Evolutionary conservation across 345 rosid species (phyloP).

Genomic region (Linum usitatissimum): DNA sequence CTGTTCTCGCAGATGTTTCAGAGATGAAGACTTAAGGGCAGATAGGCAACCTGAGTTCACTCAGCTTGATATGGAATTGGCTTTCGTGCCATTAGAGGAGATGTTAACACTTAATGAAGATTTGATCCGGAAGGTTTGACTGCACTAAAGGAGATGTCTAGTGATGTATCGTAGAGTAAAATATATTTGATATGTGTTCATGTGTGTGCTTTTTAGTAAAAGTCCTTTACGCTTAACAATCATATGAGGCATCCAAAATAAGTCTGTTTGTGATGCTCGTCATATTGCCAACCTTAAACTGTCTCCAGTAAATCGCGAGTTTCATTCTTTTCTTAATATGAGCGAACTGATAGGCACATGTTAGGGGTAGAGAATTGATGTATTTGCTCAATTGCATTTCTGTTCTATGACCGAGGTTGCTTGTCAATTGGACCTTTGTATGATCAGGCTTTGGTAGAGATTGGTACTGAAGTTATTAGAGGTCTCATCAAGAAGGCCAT

Average conservation of each 20-base stretch:
- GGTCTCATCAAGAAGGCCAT: neutral
- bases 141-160: neutral
- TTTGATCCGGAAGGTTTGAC: slow-evolving; percentile 64
- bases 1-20: slow-evolving; percentile 59
- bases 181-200: neutral
- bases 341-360: neutral
- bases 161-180: neutral
- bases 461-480: neutral
- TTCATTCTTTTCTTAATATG: neutral
- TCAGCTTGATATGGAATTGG: slow-evolving; percentile 94
- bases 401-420: neutral
- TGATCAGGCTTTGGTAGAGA: neutral
- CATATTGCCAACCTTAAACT: neutral
- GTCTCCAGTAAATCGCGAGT: neutral
- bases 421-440: neutral
- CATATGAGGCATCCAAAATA: neutral
- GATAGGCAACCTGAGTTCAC: slow-evolving; percentile 99
- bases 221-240: neutral
- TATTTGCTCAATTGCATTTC: neutral
- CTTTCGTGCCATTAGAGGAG: slow-evolving; percentile 82
- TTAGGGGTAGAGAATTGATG: neutral
- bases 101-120: slow-evolving; percentile 90
- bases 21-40: slow-evolving; percentile 97
- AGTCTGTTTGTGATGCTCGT: neutral
- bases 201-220: neutral